These are phyloP conservation scores for Monosporascus cannonballus DNA, from an alignment of 2,329 filamentous ascomycete genomes.

Conservation along the genomic window DNA sequence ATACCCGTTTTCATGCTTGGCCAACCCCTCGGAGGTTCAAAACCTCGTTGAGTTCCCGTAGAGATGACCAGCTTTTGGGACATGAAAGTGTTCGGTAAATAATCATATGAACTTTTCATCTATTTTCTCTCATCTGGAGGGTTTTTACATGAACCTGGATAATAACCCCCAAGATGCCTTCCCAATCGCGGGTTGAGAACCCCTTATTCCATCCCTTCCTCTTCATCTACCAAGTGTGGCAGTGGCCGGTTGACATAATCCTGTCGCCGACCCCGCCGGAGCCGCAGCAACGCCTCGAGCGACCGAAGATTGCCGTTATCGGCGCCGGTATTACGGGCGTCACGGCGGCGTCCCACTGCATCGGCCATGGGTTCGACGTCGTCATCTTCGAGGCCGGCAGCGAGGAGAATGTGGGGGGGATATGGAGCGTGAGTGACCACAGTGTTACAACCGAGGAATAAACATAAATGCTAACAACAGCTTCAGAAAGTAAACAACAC, in stretches of 20 bases:
- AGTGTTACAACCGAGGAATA: neutral
- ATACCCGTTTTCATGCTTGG: no score
- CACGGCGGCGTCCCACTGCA: constrained; percentile 73
- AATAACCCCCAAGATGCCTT: constrained; percentile 8
- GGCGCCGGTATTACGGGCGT: constrained; percentile 69
- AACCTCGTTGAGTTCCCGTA: no score
- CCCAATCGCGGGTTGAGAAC: constrained; percentile 25
- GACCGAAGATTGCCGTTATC: constrained; percentile 63
- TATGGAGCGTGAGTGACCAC: constrained; percentile 61
- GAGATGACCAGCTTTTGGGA: no score
- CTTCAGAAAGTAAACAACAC: constrained; percentile 70
- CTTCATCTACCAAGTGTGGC: constrained; percentile 58
- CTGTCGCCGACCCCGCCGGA: constrained; percentile 66
- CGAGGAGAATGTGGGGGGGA: constrained; percentile 64
- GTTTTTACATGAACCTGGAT: no score
- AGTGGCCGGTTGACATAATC: constrained; percentile 57
- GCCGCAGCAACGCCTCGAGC: constrained; percentile 46
- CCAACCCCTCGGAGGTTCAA: no score
- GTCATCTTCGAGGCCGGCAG: constrained; percentile 69
- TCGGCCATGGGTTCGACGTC: constrained; percentile 81
- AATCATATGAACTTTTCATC: no score
- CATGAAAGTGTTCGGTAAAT: no score
- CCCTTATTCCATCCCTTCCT: constrained; percentile 47
- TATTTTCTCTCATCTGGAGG: no score
- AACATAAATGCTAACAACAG: neutral